phyloP scores from a whole-genome alignment of 306 rosid species.

The Cicer cuneatum region DNA sequence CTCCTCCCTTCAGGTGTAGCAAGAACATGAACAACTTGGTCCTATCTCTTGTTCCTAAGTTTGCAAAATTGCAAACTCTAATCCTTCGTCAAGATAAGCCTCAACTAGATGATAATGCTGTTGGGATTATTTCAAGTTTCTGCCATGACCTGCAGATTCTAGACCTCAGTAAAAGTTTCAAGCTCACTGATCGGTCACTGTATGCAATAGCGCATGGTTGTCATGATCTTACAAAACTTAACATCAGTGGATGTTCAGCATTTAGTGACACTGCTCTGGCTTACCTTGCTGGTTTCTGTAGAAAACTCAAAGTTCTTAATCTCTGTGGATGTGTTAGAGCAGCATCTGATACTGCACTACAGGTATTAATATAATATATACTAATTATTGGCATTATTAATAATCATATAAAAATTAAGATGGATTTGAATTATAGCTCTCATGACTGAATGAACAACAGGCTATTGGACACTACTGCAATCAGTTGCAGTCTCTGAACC shows the following conservation, averaged over 20 bases:
- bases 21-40: constrained; percentile 92
- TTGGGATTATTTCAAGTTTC: constrained; percentile 70
- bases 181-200: constrained; percentile 75
- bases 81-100: constrained; percentile 88
- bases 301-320: constrained; percentile 70
- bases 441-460: constrained; percentile 51
- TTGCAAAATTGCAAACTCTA: constrained; percentile 73
- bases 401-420: constrained; percentile 7
- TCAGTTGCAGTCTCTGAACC: constrained; percentile 77
- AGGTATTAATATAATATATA: constrained; percentile 52
- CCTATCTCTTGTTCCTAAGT: constrained; percentile 77
- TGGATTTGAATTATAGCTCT: constrained; percentile 23
- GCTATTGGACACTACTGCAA: constrained; percentile 82
- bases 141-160: constrained; percentile 85
- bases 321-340: constrained; percentile 88
- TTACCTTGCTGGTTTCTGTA: constrained; percentile 74
- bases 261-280: constrained; percentile 82
- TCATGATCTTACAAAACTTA: constrained; percentile 67
- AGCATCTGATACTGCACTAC: constrained; percentile 84
- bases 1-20: constrained; percentile 71
- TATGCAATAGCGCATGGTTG: constrained; percentile 79
- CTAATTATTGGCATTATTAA: background rate
- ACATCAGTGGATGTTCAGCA: constrained; percentile 85
- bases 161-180: constrained; percentile 97
- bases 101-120: constrained; percentile 80